Conservation (phyloP, 73 alveolate species). For the Tetrahymena thermophila region DNA sequence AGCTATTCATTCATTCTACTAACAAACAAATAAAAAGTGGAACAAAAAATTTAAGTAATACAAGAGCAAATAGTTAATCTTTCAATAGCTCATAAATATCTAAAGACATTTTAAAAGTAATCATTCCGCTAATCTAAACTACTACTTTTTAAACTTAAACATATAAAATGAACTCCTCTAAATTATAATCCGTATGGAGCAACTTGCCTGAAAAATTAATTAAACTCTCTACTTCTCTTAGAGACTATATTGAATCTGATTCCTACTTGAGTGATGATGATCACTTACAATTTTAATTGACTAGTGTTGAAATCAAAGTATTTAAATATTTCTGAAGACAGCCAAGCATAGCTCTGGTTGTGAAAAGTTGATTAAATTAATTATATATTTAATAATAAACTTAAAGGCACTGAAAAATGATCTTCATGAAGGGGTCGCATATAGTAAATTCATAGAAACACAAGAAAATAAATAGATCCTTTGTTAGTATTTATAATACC, state of each 20-base stretch:
- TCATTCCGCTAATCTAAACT: background rate
- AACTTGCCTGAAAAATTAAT: background rate
- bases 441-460: background rate
- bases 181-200: background rate
- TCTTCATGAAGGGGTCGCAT: background rate
- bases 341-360: background rate
- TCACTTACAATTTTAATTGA: background rate
- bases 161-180: background rate
- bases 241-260: background rate
- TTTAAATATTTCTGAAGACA: background rate
- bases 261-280: background rate
- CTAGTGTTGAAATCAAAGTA: background rate
- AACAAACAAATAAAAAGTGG: background rate
- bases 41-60: background rate
- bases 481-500: background rate
- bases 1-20: background rate
- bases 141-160: background rate
- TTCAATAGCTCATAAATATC: background rate
- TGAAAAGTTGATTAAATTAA: too few species aligned
- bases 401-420: background rate
- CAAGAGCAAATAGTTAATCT: background rate
- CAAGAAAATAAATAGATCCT: background rate
- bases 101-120: background rate
- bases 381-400: background rate
- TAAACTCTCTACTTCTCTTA: background rate